Base-by-base conservation (phyloP, 192 early-diverging fungal genomes). In the Cetraspora pellucida region DNA sequence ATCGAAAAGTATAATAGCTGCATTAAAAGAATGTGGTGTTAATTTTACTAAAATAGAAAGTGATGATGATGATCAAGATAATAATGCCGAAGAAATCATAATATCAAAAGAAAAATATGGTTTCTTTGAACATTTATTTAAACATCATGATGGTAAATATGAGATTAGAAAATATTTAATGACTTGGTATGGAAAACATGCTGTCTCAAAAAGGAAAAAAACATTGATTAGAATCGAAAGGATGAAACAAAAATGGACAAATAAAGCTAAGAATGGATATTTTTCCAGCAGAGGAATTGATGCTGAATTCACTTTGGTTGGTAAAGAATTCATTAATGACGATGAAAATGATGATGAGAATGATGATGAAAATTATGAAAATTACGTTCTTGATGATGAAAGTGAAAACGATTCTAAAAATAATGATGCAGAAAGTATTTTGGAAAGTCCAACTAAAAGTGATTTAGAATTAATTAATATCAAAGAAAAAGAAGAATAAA, bases 21-120 rank as follows among this genome's bases (percentile, higher is more conserved):
- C 63, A n/a, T 65, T 65, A 65, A 65, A 65, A 21, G 63, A 44
- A 23, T 44, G 30, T 65, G 27, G 63, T 44, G 50, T 54, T 54
- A 54, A 7, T 37, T 37, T 37, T 37, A 37, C 3, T 37, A 37
- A 37, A 65, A 65, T 43, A 21, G 63, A 44, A 11, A 44, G 30
- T 65, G 10, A 30, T 44, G 50, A 19, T 54, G 19, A 0, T 16
- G 16, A 13, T 54, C 47, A 49, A 49, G 50, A 54, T 19, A 19
- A 54, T 19, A 54, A 4, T 16, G 4, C 11, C 0, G 50, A n/a
- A 13, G 19, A n/a, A 19, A 5, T 17, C 4, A 52, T 52, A 37
- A 37, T 37, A 37, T 10, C 16, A 54, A n/a, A 54, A n/a, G 19
- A 54, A 4, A 54, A 54, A 54, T 14, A 19, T 54, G 37, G 37